Base-by-base conservation (phyloP, 495 filamentous ascomycete species). In the Penicillium lividum region DNA sequence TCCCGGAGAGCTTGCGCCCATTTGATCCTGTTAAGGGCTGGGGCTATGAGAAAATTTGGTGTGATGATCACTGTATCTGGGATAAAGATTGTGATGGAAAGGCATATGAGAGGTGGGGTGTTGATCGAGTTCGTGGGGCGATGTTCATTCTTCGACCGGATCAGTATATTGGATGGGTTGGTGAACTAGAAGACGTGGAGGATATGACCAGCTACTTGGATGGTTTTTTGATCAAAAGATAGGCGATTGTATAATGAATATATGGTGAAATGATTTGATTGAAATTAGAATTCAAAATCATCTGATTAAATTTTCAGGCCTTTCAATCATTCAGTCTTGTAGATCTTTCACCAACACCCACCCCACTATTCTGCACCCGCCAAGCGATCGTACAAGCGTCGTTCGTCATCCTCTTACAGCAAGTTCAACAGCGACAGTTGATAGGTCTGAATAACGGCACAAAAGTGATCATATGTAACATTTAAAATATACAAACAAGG, bases 1-100 rank as follows among this genome's bases (percentile, higher is more conserved):
- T 89, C 34, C 85, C 83, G 0, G 77, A 82, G 5, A 65, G 83
- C 6, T 68, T 86, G 51, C 82, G 79, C 56, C 82, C 82, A 0
- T 84, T 80, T 25, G 75, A 82, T 40, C 59, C 76, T 33, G 63
- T 75, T 8, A 63, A 63, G 5, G 86, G 86, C 0, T 88, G 82
- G 80, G 82, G 84, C 42, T 89, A 88, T 63, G 71, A 77, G 16
- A 86, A 85, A 59, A 79, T 89, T 4, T 89, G 81, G 73, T 82
- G 81, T 18, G 88, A 91, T 64, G 84, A 84, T 59, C 70, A 64
- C 57, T 82, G 76, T 40, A 80, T 82, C 58, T 81, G 87, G 65
- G 80, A 87, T 54, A 81, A 79, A 0, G 74, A 82, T 57, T 69
- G 66, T 46, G 60, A 69, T 48, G 87, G 86, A 0, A 69, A 80